phyloP scores from a whole-genome alignment of 2,329 filamentous ascomycete species.

The Fusarium sp. region DNA sequence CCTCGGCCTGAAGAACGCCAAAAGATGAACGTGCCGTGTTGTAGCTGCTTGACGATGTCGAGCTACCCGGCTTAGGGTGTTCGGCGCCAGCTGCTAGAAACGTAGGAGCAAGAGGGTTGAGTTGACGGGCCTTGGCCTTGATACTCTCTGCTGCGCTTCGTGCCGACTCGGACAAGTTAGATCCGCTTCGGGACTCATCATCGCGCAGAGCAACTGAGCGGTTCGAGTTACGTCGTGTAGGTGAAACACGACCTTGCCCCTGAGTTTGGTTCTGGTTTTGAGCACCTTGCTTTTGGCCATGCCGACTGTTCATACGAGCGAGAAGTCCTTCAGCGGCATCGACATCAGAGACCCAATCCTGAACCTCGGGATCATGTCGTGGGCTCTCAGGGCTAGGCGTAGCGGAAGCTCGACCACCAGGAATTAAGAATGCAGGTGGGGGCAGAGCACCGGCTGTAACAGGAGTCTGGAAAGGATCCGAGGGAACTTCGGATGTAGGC shows the following conservation, averaged over 20 bases:
- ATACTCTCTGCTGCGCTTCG: constrained; percentile 58
- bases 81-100: constrained; percentile 43
- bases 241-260: constrained; percentile 50
- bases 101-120: constrained; percentile 47
- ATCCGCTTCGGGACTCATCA: constrained; percentile 66
- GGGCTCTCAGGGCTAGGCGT: constrained; percentile 57
- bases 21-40: constrained; percentile 67
- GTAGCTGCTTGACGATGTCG: constrained; percentile 57
- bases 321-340: constrained; percentile 66
- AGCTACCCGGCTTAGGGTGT: constrained; percentile 53
- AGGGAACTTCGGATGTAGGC: constrained; percentile 51
- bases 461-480: constrained; percentile 66
- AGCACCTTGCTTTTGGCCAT: constrained; percentile 25
- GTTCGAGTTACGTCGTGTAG: constrained; percentile 52
- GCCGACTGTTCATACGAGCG: constrained; percentile 53
- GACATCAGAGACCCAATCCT: constrained; percentile 68
- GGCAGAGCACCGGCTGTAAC: constrained; percentile 33
- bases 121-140: constrained; percentile 50
- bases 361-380: constrained; percentile 63
- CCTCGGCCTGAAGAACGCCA: constrained; percentile 63
- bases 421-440: constrained; percentile 40
- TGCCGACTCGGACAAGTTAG: constrained; percentile 67
- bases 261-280: constrained; percentile 2
- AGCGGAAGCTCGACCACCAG: constrained; percentile 48
- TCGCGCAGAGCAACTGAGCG: constrained; percentile 52